Base-by-base conservation (phyloP, 1,284 basidiomycete species). In the Coniophora puteana region DNA sequence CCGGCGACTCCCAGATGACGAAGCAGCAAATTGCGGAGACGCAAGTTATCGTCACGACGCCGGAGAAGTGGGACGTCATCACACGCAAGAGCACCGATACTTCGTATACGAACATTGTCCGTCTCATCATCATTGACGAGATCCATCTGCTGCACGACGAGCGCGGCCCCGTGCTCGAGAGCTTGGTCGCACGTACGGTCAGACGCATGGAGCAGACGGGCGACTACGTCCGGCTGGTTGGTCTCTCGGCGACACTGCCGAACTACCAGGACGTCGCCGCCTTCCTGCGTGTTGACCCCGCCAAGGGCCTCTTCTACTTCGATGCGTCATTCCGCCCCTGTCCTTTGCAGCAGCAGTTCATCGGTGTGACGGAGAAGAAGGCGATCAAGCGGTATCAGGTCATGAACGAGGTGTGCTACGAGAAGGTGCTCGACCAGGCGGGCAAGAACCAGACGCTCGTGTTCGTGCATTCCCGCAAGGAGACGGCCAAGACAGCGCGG, bases 61-160 rank as follows among this genome's bases (percentile, higher is more conserved):
- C 96, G 0, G 96, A 99, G 68, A 99, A 99, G 65, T 99, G 93
- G 93, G 96, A 99, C 56, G 94, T 98, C 53, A 96, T 99, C 63
- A 98, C 93, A 21, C 88, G 96, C 51, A 99, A 99, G 72, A 91
- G 86, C 52, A 95, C 93, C 6, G 96, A 99, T 57, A 94, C 92
- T 14, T 90, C 86, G 49, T 99, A 98, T 66, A 98, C 94, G 41
- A 99, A 97, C 59, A 83, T 99, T 38, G 95, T 99, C 12, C 83
- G 93, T 13, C 80, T 99, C 41, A 83, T 99, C 66, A 98, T 99
- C 62, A 90, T 99, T 51, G 96, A 99, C 61, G 96, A 99, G 62
- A 99, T 99, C 56, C 96, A 99, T 60, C 66, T 99, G 38, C 71
- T 99, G 16, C 96, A 99, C 62, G 96, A 99, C 58, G 96, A 99